Base-by-base conservation (phyloP, 1,284 basidiomycete species). In the Ganoderma resinaceum region DNA sequence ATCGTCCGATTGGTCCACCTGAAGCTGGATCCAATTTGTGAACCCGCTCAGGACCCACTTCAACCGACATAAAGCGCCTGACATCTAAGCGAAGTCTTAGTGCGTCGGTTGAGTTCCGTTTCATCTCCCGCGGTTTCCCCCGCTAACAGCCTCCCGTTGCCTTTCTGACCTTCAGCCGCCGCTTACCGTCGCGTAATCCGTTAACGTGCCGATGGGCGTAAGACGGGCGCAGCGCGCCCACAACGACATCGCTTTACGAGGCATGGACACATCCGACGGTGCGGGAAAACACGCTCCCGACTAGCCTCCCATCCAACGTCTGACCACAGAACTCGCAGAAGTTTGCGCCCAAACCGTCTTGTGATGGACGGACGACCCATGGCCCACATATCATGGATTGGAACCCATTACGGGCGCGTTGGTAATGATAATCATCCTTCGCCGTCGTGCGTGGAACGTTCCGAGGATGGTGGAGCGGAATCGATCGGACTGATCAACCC, bases 391-490 rank as follows among this genome's bases (percentile, higher is more conserved):
- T 49, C 46, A 23, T 12, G 46, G 46, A 49, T 49, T 49, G 46
- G 46, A 49, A 49, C 46, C 37, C 3, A 23, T 23, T 23, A 6
- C n/a, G 46, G 46, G 46, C 23, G 23, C 46, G 46, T 23, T 23
- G 9, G 23, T 11, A 49, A 26, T 49, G 46, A 49, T 49, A 23
- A 49, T 49, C 46, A 23, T 46, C 20, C 42, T 46, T 46, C 43
- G 43, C 43, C 6, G n/a, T 49, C 46, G 46, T 49, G 46, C 11
- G 23, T 61, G 60, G 60, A 61, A 31, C 38, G 33, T 29, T 40
- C 40, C 38, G 40, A 35, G 33, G 35, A 68, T 72, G 35, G 70
- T 72, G 70, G 67, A 71, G 67, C 53, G 57, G 57, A 23, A 35
- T n/a, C 69, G 70, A 72, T 72, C 67, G 63, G 62, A 59, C 16